Evolutionary conservation across 2,329 filamentous ascomycete species (phyloP).

Genomic region (Hirsutella thompsonii): DNA sequence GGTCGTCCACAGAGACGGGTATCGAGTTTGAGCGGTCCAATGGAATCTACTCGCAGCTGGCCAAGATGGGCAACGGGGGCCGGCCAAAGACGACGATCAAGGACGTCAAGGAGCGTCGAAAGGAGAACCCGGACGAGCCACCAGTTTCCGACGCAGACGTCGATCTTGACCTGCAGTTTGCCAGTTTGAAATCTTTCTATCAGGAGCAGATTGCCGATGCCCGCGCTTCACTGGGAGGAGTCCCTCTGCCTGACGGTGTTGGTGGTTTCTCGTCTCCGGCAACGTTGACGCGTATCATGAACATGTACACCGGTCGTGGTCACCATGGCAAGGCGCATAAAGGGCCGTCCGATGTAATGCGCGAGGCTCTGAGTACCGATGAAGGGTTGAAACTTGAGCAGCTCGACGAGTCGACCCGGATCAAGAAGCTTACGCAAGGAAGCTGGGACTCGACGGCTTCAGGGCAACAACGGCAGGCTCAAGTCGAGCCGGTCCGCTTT

Average conservation of each 20-base stretch:
- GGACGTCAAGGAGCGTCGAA: constrained; percentile 38
- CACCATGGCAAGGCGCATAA: constrained; percentile 52
- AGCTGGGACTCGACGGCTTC: constrained; percentile 54
- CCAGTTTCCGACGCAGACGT: constrained; percentile 31
- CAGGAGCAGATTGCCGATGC: constrained; percentile 60
- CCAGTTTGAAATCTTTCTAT: constrained; percentile 68
- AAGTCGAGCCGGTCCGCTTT: constrained; percentile 48
- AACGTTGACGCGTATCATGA: constrained; percentile 81
- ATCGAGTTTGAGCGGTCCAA: constrained; percentile 84
- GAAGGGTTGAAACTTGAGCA: constrained; percentile 60
- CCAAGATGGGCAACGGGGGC: constrained; percentile 54
- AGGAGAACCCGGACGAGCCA: constrained; percentile 27
- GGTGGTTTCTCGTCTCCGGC: constrained; percentile 60
- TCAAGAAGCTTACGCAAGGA: constrained; percentile 43
- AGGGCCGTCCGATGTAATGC: constrained; percentile 59
- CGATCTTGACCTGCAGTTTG: constrained; percentile 58
- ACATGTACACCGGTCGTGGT: constrained; percentile 61
- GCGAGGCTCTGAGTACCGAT: constrained; percentile 56
- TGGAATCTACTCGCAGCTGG: constrained; percentile 70
- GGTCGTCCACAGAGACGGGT: constrained; percentile 80
- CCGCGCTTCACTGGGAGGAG: constrained; percentile 35
- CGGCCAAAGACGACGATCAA: constrained; percentile 33
- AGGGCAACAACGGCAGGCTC: constrained; percentile 31
- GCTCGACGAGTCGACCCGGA: constrained; percentile 47
- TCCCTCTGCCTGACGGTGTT: constrained; percentile 22